Evolutionary conservation across 163 green algal species (phyloP).

Genomic region (Scenedesmus sp.): DNA sequence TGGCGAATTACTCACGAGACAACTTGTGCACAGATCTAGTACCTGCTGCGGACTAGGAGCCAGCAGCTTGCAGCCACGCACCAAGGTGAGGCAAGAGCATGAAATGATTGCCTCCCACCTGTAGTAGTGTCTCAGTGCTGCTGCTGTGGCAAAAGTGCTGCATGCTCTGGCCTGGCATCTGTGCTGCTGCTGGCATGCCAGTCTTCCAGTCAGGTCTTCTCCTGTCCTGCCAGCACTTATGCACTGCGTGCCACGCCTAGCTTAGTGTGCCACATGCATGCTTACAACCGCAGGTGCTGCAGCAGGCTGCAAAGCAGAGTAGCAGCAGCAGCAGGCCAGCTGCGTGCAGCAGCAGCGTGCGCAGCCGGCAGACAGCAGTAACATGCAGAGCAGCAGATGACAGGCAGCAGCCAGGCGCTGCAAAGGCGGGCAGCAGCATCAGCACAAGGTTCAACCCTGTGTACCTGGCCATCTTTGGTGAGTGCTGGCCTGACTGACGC

Average conservation of each 20-base stretch:
- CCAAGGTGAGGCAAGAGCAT: neutral
- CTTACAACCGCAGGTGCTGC: neutral
- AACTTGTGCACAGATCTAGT: neutral
- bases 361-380: neutral
- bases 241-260: neutral
- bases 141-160: neutral
- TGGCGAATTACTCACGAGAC: neutral
- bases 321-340: neutral
- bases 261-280: neutral
- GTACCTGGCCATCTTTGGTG: slow-evolving; percentile 52
- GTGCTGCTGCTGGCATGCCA: neutral
- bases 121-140: neutral
- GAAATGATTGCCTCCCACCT: neutral
- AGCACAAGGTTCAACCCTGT: slow-evolving; percentile 42
- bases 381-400: slow-evolving; percentile 36
- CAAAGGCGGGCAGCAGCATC: neutral
- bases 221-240: neutral
- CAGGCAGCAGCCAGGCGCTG: neutral
- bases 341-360: neutral
- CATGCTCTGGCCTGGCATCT: neutral
- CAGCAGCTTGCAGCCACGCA: slow-evolving; percentile 1
- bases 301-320: neutral
- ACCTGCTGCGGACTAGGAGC: neutral
- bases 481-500: neutral
- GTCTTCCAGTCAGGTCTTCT: neutral